Base-by-base conservation (phyloP, 148 eudicot species). In the Gaultheria prostrata region DNA sequence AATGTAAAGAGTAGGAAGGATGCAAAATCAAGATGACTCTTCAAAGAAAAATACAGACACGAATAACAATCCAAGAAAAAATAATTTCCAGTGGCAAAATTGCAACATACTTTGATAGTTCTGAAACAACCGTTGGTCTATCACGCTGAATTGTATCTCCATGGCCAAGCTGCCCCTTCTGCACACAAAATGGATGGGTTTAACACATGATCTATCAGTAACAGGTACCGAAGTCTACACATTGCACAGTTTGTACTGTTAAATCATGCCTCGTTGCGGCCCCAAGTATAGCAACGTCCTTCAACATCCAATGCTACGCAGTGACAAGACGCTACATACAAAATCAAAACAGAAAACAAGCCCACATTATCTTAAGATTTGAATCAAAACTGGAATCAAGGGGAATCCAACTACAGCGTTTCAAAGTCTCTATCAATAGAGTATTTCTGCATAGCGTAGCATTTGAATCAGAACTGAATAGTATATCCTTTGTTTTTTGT, bases 261-360 rank as follows among this genome's bases (percentile, higher is more conserved):
- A 45, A 78, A 59, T 57, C 94, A 84, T 90, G 86, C 99, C 92
- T 97, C 99, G 76, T 97, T 97, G 35, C 99, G 86, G 26, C 99
- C 99, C 99, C 99, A 97, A 3, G 99, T 97, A 82, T 95, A 97
- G 86, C 99, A 97, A 26, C 98, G 93, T 51, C 99, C 99, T 65
- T 92, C 93, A 50, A 92, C 95, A 88, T 97, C 99, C 94, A 97
- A 80, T 6, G 99, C 99, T 86, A 97, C 96, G 70, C 99, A 95
- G 86, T 97, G 99, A 85, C 98, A 91, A 76, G 99, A 95, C 46
- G 90, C 99, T 97, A 82, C 92, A 92, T 33, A 79, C 35, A 87
- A 83, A 21, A 88, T 39, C 26, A 83, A 87, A 39, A 63, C 24
- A 74, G 76, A 56, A 73, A 78, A 72, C 76, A 76, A 86, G 65